Evolutionary conservation across 139 green algal species (phyloP), one percentile per base, ranked within the genome.

Genomic region (Coccomyxa sp.): DNA sequence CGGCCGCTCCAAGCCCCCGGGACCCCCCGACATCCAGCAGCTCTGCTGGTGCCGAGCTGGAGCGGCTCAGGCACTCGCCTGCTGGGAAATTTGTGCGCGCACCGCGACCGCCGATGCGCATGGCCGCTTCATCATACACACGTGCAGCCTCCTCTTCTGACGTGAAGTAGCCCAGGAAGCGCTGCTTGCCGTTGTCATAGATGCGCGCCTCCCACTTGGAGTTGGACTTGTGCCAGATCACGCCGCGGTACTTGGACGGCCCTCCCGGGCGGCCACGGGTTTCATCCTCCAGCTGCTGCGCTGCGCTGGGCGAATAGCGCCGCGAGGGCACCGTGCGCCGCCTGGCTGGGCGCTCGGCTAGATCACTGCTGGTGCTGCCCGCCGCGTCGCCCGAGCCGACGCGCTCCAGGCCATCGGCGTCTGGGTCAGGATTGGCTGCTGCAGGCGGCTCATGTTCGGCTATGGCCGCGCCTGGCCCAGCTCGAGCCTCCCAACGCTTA

Each of bases 171-270:
- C 86, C 86, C 79, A 89, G 58, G 28, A 85, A 86, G 13, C 59
- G 67, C 81, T 86, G 81, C 68, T 79, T 84, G 30, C 78, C 84
- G 14, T 18, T 30, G 67, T 88, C 84, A 31, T 82, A 85, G 45
- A 90, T 85, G 25, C 81, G 76, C 0, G 87, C 84, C 83, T 88
- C 81, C 87, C 87, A 90, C 77, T 86, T 88, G 67, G 27, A 75
- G 59, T 86, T 86, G 57, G 31, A 76, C 59, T 86, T 86, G 78
- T 90, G 84, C 87, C 87, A 90, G 15, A 86, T 81, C 30, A 90
- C 87, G 81, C 84, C 81, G 21, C 83, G 71, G 82, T 82, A 89
- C 79, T 74, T 74, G 13, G 79, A 82, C 18, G 63, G 63, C 18
- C 63, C 63, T 71, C 21, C 63, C 63, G 21, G 63, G 63, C 63